These are phyloP conservation scores for Auricularia sp. DNA, from an alignment of 768 basidiomycete genomes.

Conservation along the genomic window DNA sequence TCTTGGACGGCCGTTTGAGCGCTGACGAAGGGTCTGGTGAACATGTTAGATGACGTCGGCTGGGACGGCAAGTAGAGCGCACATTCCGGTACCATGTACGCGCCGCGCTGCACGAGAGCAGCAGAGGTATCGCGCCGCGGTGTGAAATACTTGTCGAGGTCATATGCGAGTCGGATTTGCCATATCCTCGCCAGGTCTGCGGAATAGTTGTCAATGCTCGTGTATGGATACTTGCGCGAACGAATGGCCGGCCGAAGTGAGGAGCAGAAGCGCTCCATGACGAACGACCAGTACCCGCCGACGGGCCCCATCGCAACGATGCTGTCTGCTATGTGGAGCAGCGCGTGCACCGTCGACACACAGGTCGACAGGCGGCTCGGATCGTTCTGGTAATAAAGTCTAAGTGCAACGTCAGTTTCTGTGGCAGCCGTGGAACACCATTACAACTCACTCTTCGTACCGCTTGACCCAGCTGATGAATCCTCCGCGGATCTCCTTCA, in stretches of 20 bases:
- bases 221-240: conserved; percentile 20
- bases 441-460: too few species aligned
- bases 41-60: conserved; percentile 7
- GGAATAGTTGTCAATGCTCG: conserved; percentile 22
- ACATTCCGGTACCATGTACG: conserved; percentile 12
- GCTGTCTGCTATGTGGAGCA: conserved; percentile 24
- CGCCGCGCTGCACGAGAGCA: conserved; percentile 7
- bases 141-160: conserved; percentile 18
- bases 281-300: conserved; percentile 28
- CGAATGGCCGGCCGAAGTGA: conserved; percentile 16
- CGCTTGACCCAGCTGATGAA: too few species aligned
- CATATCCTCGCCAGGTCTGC: too few species aligned
- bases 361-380: too few species aligned
- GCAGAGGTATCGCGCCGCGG: conserved; percentile 18
- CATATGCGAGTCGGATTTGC: too few species aligned
- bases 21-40: conserved; percentile 11
- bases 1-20: conserved; percentile 14
- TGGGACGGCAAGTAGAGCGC: conserved; percentile 16
- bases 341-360: conserved; percentile 25
- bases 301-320: conserved; percentile 25
- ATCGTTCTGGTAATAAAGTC: too few species aligned
- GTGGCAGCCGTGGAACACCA: too few species aligned
- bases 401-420: too few species aligned
- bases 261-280: conserved; percentile 27
- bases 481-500: too few species aligned